These are phyloP conservation scores for Symbiodinium pilosum DNA, from an alignment of 73 alveolate species.

Conservation along the genomic window DNA sequence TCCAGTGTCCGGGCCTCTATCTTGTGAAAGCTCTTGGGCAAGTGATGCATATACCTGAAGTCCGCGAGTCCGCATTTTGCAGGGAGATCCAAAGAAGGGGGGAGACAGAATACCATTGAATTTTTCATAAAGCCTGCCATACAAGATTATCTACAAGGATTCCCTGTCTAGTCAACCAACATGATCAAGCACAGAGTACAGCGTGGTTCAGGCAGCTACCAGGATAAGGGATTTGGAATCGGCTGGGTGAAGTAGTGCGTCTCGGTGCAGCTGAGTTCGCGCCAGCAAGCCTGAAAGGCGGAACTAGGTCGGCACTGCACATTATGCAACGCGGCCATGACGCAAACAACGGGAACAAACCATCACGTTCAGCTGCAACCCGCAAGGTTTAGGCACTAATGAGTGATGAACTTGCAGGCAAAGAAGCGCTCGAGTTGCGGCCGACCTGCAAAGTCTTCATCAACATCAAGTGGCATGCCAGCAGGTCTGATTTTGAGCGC, in stretches of 20 bases:
- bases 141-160: no score
- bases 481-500: no score
- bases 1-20: constrained; percentile 38
- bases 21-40: constrained; percentile 32
- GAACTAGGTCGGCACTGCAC: no score
- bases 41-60: constrained; percentile 34
- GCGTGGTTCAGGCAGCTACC: neutral
- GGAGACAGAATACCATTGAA: neutral
- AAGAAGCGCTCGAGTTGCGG: constrained; percentile 31
- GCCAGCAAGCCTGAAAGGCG: constrained; percentile 24
- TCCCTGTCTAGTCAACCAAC: no score
- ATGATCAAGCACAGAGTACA: neutral
- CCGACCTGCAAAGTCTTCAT: constrained; percentile 52
- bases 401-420: no score
- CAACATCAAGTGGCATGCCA: no score
- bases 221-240: constrained; percentile 51
- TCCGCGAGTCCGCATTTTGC: neutral
- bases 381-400: no score
- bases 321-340: no score
- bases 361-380: no score
- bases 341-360: no score
- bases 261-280: constrained; percentile 38
- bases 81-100: neutral
- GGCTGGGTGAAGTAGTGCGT: constrained; percentile 92
- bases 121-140: no score